phyloP scores from a whole-genome alignment of 2,329 filamentous ascomycete genomes.

The Fusarium protoensiforme region DNA sequence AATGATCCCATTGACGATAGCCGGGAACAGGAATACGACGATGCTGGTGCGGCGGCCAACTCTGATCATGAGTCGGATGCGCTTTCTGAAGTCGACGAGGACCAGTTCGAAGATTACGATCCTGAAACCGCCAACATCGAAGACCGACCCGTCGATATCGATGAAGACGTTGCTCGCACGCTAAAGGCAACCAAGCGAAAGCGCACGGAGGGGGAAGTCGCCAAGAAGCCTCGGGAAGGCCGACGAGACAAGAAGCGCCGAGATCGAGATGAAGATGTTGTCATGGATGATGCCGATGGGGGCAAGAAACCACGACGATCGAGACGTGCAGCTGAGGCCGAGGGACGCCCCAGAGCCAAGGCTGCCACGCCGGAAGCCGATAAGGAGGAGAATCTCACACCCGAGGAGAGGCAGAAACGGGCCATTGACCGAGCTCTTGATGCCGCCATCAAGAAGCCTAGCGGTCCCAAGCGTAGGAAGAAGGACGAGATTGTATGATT shows the following conservation, averaged over 20 bases:
- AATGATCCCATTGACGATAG: constrained; percentile 54
- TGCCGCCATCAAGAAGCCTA: constrained; percentile 85
- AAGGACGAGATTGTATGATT: constrained; percentile 85
- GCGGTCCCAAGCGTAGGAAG: constrained; percentile 73
- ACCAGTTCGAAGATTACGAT: constrained; percentile 77
- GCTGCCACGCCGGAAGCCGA: constrained; percentile 66
- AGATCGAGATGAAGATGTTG: constrained; percentile 60
- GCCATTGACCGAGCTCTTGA: constrained; percentile 91
- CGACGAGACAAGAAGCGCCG: constrained; percentile 74
- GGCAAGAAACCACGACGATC: constrained; percentile 60
- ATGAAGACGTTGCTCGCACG: constrained; percentile 72
- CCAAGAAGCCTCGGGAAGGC: constrained; percentile 81
- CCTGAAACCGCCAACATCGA: constrained; percentile 71
- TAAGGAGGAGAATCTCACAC: constrained; percentile 81
- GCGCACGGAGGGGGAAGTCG: constrained; percentile 70
- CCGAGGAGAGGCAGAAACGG: constrained; percentile 84
- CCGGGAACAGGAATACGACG: constrained; percentile 50
- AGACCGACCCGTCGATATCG: constrained; percentile 73
- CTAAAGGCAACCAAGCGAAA: constrained; percentile 74
- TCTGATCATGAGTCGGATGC: constrained; percentile 69
- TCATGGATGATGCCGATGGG: constrained; percentile 58
- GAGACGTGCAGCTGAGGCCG: constrained; percentile 55
- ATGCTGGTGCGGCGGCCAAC: constrained; percentile 49
- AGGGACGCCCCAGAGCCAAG: constrained; percentile 59
- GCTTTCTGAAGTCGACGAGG: constrained; percentile 76